Conservation (phyloP, 148 eudicot genomes). For the Diospyros lotus region DNA sequence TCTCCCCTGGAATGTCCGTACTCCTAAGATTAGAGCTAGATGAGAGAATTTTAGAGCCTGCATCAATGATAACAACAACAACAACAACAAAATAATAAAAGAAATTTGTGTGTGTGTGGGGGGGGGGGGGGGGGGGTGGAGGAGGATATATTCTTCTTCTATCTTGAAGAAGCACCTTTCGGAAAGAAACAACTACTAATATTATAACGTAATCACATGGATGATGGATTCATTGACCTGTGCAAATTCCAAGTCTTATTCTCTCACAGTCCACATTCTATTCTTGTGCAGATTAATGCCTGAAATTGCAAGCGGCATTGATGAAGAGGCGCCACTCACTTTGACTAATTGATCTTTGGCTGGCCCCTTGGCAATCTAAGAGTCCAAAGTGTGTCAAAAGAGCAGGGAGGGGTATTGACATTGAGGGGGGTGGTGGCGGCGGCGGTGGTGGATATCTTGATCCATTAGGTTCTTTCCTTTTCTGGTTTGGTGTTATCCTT, state of each 20-base stretch:
- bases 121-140: background rate
- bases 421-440: too few relatives aligned
- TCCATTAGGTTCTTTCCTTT: background rate
- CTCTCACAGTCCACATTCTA: too few relatives aligned
- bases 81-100: background rate
- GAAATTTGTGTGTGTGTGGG: too few relatives aligned
- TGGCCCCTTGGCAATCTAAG: too few relatives aligned
- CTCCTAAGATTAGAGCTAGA: background rate
- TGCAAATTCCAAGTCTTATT: too few relatives aligned
- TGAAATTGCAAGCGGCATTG: too few relatives aligned
- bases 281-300: too few relatives aligned
- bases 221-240: too few relatives aligned
- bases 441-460: background rate
- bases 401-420: too few relatives aligned
- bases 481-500: background rate
- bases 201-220: background rate
- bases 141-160: slow-evolving; percentile 20
- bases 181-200: background rate
- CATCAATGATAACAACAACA: background rate
- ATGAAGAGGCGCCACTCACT: too few relatives aligned
- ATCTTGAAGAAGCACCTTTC: slow-evolving; percentile 13
- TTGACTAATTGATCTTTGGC: too few relatives aligned
- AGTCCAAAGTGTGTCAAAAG: too few relatives aligned
- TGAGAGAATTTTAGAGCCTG: background rate
- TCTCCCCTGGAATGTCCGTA: background rate